Evolutionary conservation across 1,139 yeast genomes (phyloP), one percentile per base, ranked within the genome.

Genomic region (Saccharomyces hybrid): DNA sequence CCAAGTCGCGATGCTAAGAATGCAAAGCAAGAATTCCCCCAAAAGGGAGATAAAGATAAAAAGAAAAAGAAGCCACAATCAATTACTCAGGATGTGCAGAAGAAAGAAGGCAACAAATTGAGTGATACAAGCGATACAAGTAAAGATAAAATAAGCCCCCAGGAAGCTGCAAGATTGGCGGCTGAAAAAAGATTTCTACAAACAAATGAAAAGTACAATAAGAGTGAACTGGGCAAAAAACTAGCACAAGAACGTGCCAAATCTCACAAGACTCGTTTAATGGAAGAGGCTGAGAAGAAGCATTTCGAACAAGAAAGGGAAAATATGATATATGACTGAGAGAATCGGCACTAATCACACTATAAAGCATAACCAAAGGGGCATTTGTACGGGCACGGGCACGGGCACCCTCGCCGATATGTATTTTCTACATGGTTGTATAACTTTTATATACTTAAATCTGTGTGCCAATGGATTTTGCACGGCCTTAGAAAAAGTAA

Each of bases 101-200:
- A 34, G 42, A 34, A 16, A 34, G 42, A 34, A 34, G 42, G 42
- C 9, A 34, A 11, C 42, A 34, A 34, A 34, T 16, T 34, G 9
- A 34, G 42, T 34, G 23, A 29, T 44, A 49, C 16, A 50, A 16
- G 49, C 38, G 50, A 27, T n/a, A 23, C 41, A 13, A 47, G 51
- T 19, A 55, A 49, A 32, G 48, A 47, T 3, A 55, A 57, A 11
- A 26, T 63, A 13, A 54, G 69, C 8, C 68, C 71, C 2, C 53
- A 56, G 26, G 70, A 66, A 46, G 72, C 71, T 6, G 71, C 72
- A 4, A 59, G 67, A 48, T 42, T 61, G 19, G 72, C 72, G 3
- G 71, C 72, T 3, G 70, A 68, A 47, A 63, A 62, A 53, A 56
- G 72, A 51, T 49, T 58, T 8, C 59, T 63, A 46, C 64, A 66